Evolutionary conservation across 2,329 filamentous ascomycete genomes (phyloP).

Genomic region (Metarhizium brunneum): DNA sequence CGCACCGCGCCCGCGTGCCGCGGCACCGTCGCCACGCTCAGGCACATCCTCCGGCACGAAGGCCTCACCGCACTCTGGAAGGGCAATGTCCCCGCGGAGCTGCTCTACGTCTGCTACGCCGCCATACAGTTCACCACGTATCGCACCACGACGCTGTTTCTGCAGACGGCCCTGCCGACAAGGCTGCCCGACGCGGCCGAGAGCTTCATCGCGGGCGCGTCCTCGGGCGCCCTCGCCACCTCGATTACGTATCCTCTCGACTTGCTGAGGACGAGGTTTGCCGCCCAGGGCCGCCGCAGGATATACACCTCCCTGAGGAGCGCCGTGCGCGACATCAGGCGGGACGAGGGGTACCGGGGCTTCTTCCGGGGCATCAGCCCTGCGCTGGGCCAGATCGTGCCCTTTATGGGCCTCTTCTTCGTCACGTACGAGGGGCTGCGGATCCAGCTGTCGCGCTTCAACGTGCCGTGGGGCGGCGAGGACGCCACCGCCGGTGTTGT

Average conservation of each 20-base stretch:
- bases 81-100: slow-evolving; percentile 90
- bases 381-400: slow-evolving; percentile 78
- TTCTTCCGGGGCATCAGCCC: slow-evolving; percentile 86
- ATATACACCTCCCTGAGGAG: slow-evolving; percentile 66
- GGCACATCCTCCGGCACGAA: slow-evolving; percentile 69
- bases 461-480: slow-evolving; percentile 62
- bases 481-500: slow-evolving; percentile 77
- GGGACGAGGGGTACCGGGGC: slow-evolving; percentile 64
- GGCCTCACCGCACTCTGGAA: slow-evolving; percentile 89
- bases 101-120: slow-evolving; percentile 88
- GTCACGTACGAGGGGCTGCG: slow-evolving; percentile 73
- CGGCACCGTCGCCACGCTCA: slow-evolving; percentile 67
- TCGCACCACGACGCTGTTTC: slow-evolving; percentile 59
- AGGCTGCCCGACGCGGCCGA: slow-evolving; percentile 57
- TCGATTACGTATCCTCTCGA: slow-evolving; percentile 85
- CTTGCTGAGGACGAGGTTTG: slow-evolving; percentile 86
- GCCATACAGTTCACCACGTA: slow-evolving; percentile 87
- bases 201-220: slow-evolving; percentile 75
- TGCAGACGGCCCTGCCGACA: slow-evolving; percentile 41
- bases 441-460: slow-evolving; percentile 42
- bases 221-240: slow-evolving; percentile 75
- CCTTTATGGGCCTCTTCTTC: slow-evolving; percentile 97
- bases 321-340: slow-evolving; percentile 63
- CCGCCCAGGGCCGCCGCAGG: slow-evolving; percentile 75
- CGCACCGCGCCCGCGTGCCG: slow-evolving; percentile 50